Percentiles rank a stretch among this genome's conserved stretches.
phyloP scores from a whole-genome alignment of 2,329 filamentous ascomycete genomes.

The Trichoderma koningii region DNA sequence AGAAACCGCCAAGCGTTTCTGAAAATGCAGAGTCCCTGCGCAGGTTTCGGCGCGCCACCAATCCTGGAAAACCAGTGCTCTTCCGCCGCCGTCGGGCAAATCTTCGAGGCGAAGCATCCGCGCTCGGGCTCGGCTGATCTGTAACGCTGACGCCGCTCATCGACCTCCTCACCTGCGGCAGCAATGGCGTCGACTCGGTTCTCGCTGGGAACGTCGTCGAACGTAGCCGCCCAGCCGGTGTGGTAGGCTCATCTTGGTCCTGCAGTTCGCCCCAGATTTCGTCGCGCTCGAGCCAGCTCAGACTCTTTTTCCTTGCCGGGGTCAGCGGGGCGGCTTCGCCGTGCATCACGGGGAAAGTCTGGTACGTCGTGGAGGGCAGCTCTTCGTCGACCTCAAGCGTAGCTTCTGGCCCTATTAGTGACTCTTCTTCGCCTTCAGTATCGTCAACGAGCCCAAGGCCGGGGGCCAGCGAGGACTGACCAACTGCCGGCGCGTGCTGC shows the following conservation, averaged over 20 bases:
- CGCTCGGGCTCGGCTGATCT: conserved; percentile 37
- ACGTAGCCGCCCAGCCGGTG: conserved; percentile 46
- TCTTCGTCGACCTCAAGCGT: conserved; percentile 47
- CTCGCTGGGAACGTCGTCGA: conserved; percentile 52
- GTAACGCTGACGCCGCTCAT: conserved; percentile 35
- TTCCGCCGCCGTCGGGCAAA: conserved; percentile 52
- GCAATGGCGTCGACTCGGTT: conserved; percentile 46
- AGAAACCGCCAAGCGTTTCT: conserved; percentile 54
- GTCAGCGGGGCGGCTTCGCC: conserved; percentile 44
- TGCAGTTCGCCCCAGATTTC: conserved; percentile 90
- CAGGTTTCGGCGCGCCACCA: conserved; percentile 54
- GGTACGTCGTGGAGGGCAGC: conserved; percentile 40
- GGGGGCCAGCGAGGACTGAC: conserved; percentile 73
- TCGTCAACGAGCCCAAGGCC: conserved; percentile 80
- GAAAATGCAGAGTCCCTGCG: conserved; percentile 48
- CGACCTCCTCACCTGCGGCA: conserved; percentile 40
- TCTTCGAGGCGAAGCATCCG: conserved; percentile 38
- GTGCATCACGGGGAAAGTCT: conserved; percentile 51
- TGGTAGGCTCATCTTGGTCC: conserved; percentile 61
- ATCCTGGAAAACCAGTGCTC: conserved; percentile 64
- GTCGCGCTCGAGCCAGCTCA: conserved; percentile 65
- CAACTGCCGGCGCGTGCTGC: conserved; percentile 60
- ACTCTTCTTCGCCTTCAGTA: conserved; percentile 61
- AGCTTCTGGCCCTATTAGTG: conserved; percentile 53
- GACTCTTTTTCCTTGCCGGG: conserved; percentile 51